Conservation (phyloP, 257 asterid species). For the Nicotiana tomentosiformis region DNA sequence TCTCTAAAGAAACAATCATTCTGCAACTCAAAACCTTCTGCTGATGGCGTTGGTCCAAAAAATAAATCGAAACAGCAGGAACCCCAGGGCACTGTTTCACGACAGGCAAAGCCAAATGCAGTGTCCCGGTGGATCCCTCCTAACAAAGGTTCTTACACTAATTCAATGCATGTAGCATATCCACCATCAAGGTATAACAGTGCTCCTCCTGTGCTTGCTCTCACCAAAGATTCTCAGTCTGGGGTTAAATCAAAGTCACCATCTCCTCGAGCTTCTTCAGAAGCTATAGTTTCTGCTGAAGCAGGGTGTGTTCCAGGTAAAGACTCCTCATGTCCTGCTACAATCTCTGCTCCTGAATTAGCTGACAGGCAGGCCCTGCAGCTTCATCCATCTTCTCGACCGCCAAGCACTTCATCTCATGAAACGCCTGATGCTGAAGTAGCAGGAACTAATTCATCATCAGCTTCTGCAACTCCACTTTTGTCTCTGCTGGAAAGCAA, state of each 20-base stretch:
- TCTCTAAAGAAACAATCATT: slow-evolving; percentile 40
- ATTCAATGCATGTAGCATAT: slow-evolving; percentile 91
- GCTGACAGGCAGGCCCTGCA: slow-evolving; percentile 33
- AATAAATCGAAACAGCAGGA: slow-evolving; percentile 67
- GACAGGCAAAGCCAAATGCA: slow-evolving; percentile 75
- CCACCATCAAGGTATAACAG: slow-evolving; percentile 90
- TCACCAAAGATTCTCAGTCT: slow-evolving; percentile 51
- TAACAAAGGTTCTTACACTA: slow-evolving; percentile 88
- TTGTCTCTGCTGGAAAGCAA: not conserved
- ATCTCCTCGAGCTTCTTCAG: slow-evolving; percentile 44
- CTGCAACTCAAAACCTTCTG: slow-evolving; percentile 40
- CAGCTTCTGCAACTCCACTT: slow-evolving; percentile 10
- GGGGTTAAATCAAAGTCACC: slow-evolving; percentile 54
- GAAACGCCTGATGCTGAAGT: not conserved
- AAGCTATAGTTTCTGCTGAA: slow-evolving; percentile 30
- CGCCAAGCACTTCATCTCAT: slow-evolving; percentile 12
- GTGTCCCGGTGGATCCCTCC: slow-evolving; percentile 94
- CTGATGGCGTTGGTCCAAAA: slow-evolving; percentile 44
- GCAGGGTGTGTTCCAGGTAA: slow-evolving; percentile 32
- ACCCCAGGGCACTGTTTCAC: slow-evolving; percentile 31
- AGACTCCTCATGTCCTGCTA: slow-evolving; percentile 35
- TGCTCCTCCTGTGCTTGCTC: slow-evolving; percentile 71
- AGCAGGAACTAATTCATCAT: slow-evolving; percentile 1
- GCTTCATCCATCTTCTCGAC: slow-evolving; percentile 23
- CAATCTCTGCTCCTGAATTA: slow-evolving; percentile 20